Conservation (phyloP, 371 early-diverging fungal species). For the Choanephora cucurbitarum region DNA sequence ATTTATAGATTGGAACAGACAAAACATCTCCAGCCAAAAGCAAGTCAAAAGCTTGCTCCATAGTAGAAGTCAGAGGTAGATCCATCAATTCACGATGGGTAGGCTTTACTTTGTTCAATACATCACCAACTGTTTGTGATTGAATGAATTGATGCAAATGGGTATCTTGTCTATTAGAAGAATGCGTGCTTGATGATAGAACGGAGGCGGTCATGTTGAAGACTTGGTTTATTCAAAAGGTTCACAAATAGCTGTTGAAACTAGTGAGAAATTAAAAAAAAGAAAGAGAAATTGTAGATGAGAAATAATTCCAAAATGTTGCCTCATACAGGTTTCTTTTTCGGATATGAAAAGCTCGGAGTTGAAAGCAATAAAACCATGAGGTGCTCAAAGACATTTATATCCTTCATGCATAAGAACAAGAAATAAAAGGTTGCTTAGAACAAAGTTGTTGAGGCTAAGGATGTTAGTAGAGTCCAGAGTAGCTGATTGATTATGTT, state of each 20-base stretch:
- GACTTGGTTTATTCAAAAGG: conserved; percentile 10
- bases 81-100: conserved; percentile 47
- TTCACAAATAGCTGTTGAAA: conserved; percentile 8
- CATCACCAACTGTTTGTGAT: conserved; percentile 50
- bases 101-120: conserved; percentile 44
- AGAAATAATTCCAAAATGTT: background rate
- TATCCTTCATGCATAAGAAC: too few species aligned
- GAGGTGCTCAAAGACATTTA: too few species aligned
- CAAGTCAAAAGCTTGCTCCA: conserved; percentile 63
- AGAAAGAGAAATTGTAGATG: conserved; percentile 6
- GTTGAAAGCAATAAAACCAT: too few species aligned
- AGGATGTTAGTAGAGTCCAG: too few species aligned
- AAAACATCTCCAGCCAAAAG: conserved; percentile 56
- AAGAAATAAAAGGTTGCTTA: too few species aligned
- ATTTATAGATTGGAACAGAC: conserved; percentile 60
- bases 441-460: too few species aligned
- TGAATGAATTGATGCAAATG: conserved; percentile 38
- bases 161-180: conserved; percentile 8
- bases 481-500: too few species aligned
- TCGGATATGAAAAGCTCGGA: too few species aligned
- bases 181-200: conserved; percentile 6
- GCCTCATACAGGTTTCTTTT: too few species aligned
- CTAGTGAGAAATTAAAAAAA: conserved; percentile 3
- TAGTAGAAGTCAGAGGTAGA: conserved; percentile 53
- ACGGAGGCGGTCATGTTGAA: conserved; percentile 33